These are phyloP conservation scores for Crucihimalaya himalaica DNA, from an alignment of 345 rosid genomes.

Conservation along the genomic window DNA sequence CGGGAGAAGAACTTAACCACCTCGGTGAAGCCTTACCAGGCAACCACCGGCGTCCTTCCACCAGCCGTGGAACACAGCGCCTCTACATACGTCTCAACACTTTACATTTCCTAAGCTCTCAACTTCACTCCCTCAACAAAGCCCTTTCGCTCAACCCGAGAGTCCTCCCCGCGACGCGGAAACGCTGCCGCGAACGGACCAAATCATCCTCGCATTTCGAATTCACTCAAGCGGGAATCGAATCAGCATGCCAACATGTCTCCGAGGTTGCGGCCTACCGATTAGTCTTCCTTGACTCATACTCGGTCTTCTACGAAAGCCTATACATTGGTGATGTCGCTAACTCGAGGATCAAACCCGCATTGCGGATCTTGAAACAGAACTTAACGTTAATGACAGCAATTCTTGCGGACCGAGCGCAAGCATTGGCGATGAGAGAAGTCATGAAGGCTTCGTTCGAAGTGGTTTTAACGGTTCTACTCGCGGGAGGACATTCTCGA, in stretches of 20 bases:
- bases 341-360: slow-evolving; percentile 60
- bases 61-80: slow-evolving; percentile 92
- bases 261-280: slow-evolving; percentile 94
- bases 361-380: slow-evolving; percentile 63
- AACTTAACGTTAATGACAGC: slow-evolving; percentile 67
- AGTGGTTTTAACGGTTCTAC: slow-evolving; percentile 64
- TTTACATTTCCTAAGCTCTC: slow-evolving; percentile 71
- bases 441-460: slow-evolving; percentile 85
- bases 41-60: slow-evolving; percentile 72
- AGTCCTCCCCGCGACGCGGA: slow-evolving; percentile 45
- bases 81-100: slow-evolving; percentile 88
- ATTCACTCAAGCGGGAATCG: slow-evolving; percentile 49
- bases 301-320: slow-evolving; percentile 62
- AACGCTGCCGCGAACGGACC: slow-evolving; percentile 40
- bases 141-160: slow-evolving; percentile 69
- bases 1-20: slow-evolving; percentile 40
- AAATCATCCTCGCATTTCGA: slow-evolving; percentile 61
- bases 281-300: slow-evolving; percentile 71
- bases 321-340: slow-evolving; percentile 66
- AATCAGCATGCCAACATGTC: slow-evolving; percentile 70
- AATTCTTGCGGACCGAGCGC: slow-evolving; percentile 66
- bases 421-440: slow-evolving; percentile 66
- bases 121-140: slow-evolving; percentile 80
- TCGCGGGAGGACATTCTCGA: slow-evolving; percentile 68
- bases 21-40: slow-evolving; percentile 32